Conservation (phyloP, 257 asterid species). For the Prunella vulgaris region DNA sequence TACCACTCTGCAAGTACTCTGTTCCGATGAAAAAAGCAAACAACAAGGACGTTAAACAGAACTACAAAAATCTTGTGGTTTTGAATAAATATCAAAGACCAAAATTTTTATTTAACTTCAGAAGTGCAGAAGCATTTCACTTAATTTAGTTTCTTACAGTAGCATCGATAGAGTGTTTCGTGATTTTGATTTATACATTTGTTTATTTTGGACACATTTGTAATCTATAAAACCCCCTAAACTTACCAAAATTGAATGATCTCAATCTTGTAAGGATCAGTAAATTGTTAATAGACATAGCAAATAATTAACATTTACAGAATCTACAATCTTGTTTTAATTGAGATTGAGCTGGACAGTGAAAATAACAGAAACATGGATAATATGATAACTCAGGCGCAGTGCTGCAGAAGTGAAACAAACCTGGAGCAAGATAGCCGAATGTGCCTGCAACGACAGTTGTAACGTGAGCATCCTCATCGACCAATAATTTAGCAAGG, state of each 20-base stretch:
- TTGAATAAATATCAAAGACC: neutral
- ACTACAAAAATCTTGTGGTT: neutral
- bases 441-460: constrained; percentile 98
- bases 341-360: neutral
- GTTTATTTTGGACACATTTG: too few relatives aligned
- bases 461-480: constrained; percentile 92
- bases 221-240: too few relatives aligned
- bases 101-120: neutral
- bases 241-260: too few relatives aligned
- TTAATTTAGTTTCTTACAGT: neutral
- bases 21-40: constrained; percentile 3
- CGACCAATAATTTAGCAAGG: constrained; percentile 88
- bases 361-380: neutral
- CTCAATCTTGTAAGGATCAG: too few relatives aligned
- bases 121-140: neutral
- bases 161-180: neutral
- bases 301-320: neutral
- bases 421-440: constrained; percentile 98
- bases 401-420: neutral
- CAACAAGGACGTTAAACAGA: neutral
- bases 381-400: neutral
- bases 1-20: constrained; percentile 95
- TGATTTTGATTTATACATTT: neutral
- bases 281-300: neutral
- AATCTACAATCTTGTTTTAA: neutral